Percentiles rank a stretch among this genome's conserved stretches.
Conservation (phyloP, 352 stramenopile species). For the Globisporangium cystogenes region DNA sequence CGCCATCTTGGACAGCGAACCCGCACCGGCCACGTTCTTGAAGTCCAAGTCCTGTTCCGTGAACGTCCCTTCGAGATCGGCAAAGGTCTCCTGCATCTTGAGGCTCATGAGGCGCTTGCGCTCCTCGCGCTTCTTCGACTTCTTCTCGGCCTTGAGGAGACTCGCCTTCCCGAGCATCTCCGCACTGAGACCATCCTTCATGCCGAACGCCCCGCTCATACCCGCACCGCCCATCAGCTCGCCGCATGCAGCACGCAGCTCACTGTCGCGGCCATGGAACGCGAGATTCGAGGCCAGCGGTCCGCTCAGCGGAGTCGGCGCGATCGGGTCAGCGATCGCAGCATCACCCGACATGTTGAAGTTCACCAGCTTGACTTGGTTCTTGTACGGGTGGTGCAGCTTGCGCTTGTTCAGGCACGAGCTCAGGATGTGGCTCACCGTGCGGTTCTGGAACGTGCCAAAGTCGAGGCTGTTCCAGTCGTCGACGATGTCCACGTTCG, state of each 20-base stretch:
- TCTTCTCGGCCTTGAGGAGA: slow-evolving; percentile 40
- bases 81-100: slow-evolving; percentile 68
- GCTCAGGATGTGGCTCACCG: slow-evolving; percentile 78
- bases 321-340: slow-evolving; percentile 7
- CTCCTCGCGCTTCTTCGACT: slow-evolving; percentile 58
- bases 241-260: not conserved
- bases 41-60: slow-evolving; percentile 64
- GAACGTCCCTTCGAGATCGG: slow-evolving; percentile 55
- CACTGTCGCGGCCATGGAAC: slow-evolving; percentile 31
- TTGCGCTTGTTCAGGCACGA: slow-evolving; percentile 82
- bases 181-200: slow-evolving; percentile 17
- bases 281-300: slow-evolving; percentile 52
- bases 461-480: slow-evolving; percentile 78
- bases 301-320: slow-evolving; percentile 18
- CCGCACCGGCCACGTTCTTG: slow-evolving; percentile 43
- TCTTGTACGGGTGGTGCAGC: slow-evolving; percentile 80
- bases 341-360: slow-evolving; percentile 51
- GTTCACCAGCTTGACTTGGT: slow-evolving; percentile 79
- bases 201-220: slow-evolving; percentile 17
- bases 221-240: slow-evolving; percentile 1
- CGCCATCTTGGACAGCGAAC: slow-evolving; percentile 54
- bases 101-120: slow-evolving; percentile 55
- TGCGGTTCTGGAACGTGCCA: slow-evolving; percentile 78
- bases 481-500: slow-evolving; percentile 73
- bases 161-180: slow-evolving; percentile 3